A percentile compares a stretch with the other conserved stretches of the same genome.
These are phyloP conservation scores for Colletotrichum brevisporum DNA, from an alignment of 2,329 filamentous ascomycete species.

Conservation along the genomic window DNA sequence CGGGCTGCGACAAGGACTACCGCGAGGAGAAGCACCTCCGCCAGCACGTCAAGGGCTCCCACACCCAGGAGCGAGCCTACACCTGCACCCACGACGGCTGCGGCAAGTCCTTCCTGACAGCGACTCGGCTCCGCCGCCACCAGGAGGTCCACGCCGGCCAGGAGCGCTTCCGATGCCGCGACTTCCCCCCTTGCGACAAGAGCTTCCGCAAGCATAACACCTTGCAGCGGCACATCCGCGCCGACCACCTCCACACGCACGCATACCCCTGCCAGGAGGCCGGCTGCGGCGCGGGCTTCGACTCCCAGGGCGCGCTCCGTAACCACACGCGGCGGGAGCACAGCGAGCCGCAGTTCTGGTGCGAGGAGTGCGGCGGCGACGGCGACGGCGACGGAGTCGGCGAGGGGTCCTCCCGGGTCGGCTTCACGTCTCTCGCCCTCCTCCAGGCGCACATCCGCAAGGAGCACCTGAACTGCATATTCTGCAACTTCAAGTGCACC, in stretches of 20 bases:
- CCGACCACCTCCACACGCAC: constrained; percentile 79
- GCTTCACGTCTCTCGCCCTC: constrained; percentile 80
- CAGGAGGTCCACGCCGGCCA: constrained; percentile 82
- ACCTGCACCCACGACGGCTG: constrained; percentile 80
- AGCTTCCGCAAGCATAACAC: constrained; percentile 91
- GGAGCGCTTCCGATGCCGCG: constrained; percentile 81
- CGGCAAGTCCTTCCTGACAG: constrained; percentile 85
- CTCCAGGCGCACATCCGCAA: constrained; percentile 81
- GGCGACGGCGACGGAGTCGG: constrained; percentile 60
- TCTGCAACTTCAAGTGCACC: constrained; percentile 79
- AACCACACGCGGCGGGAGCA: constrained; percentile 81
- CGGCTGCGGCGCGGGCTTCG: constrained; percentile 78
- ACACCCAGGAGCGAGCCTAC: constrained; percentile 79
- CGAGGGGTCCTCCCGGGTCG: constrained; percentile 57
- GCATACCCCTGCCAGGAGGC: constrained; percentile 78
- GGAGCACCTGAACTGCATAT: constrained; percentile 81
- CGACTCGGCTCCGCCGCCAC: constrained; percentile 83
- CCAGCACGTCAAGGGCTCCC: constrained; percentile 86
- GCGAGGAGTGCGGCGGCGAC: constrained; percentile 75
- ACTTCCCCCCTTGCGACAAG: constrained; percentile 78
- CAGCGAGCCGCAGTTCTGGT: constrained; percentile 79
- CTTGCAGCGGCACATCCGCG: constrained; percentile 84
- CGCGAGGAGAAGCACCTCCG: constrained; percentile 88
- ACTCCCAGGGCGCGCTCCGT: constrained; percentile 78
- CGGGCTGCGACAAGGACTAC: constrained; percentile 85